Base-by-base conservation (phyloP, 140 eudicot species). In the Ambrosia hybrid region DNA sequence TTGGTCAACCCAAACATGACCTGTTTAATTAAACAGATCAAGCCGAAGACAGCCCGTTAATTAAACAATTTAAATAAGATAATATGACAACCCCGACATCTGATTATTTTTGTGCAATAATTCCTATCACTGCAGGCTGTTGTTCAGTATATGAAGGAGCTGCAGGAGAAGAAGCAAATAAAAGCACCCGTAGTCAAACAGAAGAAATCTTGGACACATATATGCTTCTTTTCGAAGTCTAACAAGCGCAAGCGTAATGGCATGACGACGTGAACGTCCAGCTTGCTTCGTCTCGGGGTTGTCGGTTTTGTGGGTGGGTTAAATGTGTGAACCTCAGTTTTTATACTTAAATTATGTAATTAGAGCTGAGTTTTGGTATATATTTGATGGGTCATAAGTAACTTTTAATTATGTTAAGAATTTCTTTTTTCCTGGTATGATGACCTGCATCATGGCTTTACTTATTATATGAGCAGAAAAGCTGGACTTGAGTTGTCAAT, bases 191-290 rank as follows among this genome's bases (percentile, higher is more conserved):
- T 96, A 1, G 81, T 81, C 63, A 93, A 93, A 82, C 85, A 86
- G 84, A 93, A 90, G 88, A 93, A 93, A 78, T 77, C 89, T 15
- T 93, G 98, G 98, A 82, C 84, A 72, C 83, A 76, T 14, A 82
- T 78, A 9, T 87, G 86, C 56, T 90, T 80, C 80, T 86, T 90
- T 78, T 76, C 93, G 21, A 84, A 51, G 45, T 80, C 89, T 15
- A 90, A 88, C 63, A 90, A 93, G 80, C 88, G 97, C 81, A 85
- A 85, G 81, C 84, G 89, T 61, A 73, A 66, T 80, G 81, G 80
- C 70, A 51, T 43, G 72, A 79, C 60, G 80, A 74, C 76, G 73
- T 80, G 38, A 84, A 81, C 61, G 57, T 83, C 72, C 79, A 74
- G 72, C 46, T 52, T 52, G 51, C 59, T 49, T 41, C 39, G 43